Conservation (phyloP, 1,284 basidiomycete species). For the Dichomitus squalens region DNA sequence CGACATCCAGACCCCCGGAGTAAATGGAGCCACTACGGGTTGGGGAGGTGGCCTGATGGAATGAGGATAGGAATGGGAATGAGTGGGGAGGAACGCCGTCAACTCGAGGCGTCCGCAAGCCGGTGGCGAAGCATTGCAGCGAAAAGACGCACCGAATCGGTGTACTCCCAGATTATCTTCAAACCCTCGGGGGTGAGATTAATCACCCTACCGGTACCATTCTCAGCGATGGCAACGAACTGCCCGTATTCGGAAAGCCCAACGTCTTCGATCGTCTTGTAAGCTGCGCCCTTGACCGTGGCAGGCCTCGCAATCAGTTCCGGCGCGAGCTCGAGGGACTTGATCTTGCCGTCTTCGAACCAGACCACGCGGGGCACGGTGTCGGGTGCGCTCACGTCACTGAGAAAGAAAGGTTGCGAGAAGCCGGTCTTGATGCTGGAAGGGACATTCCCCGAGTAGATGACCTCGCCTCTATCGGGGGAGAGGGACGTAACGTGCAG, state of each 20-base stretch:
- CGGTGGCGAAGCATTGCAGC: neutral
- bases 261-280: conserved; percentile 56
- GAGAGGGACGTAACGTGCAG: conserved; percentile 67
- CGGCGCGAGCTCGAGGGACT: conserved; percentile 55
- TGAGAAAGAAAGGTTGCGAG: conserved; percentile 45
- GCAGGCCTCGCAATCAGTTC: conserved; percentile 52
- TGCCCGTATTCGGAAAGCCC: conserved; percentile 50
- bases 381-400: conserved; percentile 24
- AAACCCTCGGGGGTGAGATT: conserved; percentile 48
- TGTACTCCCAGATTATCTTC: conserved; percentile 58
- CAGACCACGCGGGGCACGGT: conserved; percentile 56
- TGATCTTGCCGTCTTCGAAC: conserved; percentile 65
- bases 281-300: conserved; percentile 45
- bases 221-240: conserved; percentile 54
- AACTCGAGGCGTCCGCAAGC: conserved; percentile 3
- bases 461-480: conserved; percentile 54
- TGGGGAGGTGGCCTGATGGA: conserved; percentile 39
- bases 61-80: conserved; percentile 10
- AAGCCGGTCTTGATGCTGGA: conserved; percentile 55
- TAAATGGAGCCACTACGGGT: conserved; percentile 54
- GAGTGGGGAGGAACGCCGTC: neutral
- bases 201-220: conserved; percentile 60
- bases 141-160: conserved; percentile 51
- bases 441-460: conserved; percentile 56
- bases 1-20: conserved; percentile 59